Base-by-base conservation (phyloP, 1,284 basidiomycete species). In the Kwoniella shivajii region DNA sequence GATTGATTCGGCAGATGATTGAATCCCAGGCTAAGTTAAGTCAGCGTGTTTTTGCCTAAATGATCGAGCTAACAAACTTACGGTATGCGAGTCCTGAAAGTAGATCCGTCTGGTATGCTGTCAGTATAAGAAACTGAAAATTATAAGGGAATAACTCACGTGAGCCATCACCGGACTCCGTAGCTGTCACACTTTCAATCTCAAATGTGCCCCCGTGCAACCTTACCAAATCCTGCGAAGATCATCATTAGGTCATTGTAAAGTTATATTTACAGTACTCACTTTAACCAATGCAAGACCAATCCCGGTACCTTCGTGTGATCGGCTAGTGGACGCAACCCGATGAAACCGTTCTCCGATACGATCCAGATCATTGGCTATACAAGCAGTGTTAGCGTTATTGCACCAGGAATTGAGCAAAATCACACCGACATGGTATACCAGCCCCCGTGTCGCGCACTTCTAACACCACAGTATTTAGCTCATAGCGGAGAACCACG, bases 381-480 rank as follows among this genome's bases (percentile, higher is more conserved):
- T 26, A 5, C 43, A 4, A 9, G 27, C 6, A 37, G 18, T 18
- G n/a, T 4, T 13, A 29, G 26, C n/a, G 3, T n/a, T 6, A 0
- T 14, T 31, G 54, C 10, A 56, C 34, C 14, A 10, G 18, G 14
- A 30, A 27, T 6, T 16, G 44, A 39, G 3, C 4, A 20, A 14
- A 10, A 6, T 33, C 6, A 9, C 24, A 10, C 43, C 49, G 33
- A 59, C 64, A 18, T 14, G 75, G 72, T 13, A 80, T 79, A 11
- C 79, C 79, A 6, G 78, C 68, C 4, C 80, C 79, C 0, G 75
- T 77, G 53, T 81, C 80, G 13, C 56, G 43, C 13, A 80, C 75
- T 0, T 70, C 47, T 6, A 78, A 39, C 3, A 71, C 56, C 1
- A 67, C 71, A 18, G 69, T 58, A 14, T 47, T 42, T 0, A 42